Evolutionary conservation across 306 rosid genomes (phyloP).

Genomic region (Quercus wislizeni): DNA sequence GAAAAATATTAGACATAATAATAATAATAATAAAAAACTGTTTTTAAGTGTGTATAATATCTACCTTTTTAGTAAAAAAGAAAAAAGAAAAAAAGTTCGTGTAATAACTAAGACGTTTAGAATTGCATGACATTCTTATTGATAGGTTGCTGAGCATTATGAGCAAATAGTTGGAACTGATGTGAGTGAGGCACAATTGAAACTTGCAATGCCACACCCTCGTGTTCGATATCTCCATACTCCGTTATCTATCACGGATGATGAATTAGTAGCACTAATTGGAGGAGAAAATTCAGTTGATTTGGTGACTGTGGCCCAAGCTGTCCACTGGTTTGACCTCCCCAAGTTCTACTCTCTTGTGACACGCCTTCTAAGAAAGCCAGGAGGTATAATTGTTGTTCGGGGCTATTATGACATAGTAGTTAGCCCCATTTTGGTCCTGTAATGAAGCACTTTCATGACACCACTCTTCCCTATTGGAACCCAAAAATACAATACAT

Average conservation of each 20-base stretch:
- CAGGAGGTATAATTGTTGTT: constrained; percentile 24
- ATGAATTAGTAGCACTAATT: constrained; percentile 18
- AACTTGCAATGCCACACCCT: constrained; percentile 27
- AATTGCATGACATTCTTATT: background rate
- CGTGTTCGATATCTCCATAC: constrained; percentile 29
- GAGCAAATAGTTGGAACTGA: constrained; percentile 32
- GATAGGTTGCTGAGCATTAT: constrained; percentile 30
- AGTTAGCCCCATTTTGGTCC: background rate
- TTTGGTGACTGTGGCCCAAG: constrained; percentile 11
- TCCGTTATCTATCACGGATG: constrained; percentile 10
- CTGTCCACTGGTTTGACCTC: constrained; percentile 42
- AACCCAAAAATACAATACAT: background rate
- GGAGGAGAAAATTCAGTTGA: constrained; percentile 33
- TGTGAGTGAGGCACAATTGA: constrained; percentile 28
- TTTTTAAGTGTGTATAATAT: no score
- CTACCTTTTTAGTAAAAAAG: no score
- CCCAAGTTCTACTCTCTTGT: constrained; percentile 24
- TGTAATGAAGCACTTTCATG: background rate
- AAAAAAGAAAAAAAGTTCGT: no score
- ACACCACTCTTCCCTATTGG: background rate
- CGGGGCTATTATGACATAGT: background rate
- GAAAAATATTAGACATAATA: no score
- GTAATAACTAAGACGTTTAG: no score
- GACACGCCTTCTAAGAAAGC: constrained; percentile 25
- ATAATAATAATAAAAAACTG: no score